phyloP scores from a whole-genome alignment of 768 basidiomycete genomes.

The Mycena capillaripes region DNA sequence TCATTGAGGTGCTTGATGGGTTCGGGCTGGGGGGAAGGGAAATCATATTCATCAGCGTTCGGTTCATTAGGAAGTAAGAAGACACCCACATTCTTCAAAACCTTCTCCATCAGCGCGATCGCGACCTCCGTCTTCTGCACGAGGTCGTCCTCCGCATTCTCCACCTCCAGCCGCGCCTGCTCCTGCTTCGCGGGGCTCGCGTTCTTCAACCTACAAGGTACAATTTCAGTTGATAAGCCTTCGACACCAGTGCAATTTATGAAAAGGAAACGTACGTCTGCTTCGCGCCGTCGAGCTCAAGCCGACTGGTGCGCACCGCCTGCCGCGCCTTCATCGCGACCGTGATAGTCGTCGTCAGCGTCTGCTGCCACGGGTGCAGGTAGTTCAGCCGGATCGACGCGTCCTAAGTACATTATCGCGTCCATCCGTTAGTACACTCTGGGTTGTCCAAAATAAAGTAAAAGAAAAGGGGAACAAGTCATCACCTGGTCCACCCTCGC shows the following conservation, averaged over 20 bases:
- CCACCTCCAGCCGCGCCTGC: slow-evolving; percentile 91
- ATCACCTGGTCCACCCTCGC: slow-evolving; percentile 78
- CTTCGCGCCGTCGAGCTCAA: slow-evolving; percentile 94
- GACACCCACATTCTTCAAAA: slow-evolving; percentile 89
- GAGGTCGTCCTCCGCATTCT: slow-evolving; percentile 95
- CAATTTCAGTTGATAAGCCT: background rate
- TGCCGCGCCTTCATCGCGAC: slow-evolving; percentile 95
- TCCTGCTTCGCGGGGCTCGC: slow-evolving; percentile 85
- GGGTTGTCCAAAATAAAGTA: too few relatives aligned
- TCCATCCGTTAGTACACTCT: too few relatives aligned
- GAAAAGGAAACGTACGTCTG: slow-evolving; percentile 71
- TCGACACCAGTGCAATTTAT: too few relatives aligned
- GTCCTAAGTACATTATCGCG: slow-evolving; percentile 55
- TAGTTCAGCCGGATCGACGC: slow-evolving; percentile 74
- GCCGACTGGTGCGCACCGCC: slow-evolving; percentile 81
- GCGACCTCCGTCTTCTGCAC: slow-evolving; percentile 99
- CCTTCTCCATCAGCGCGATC: slow-evolving; percentile 96
- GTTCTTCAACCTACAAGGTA: slow-evolving; percentile 75
- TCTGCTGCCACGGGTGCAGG: slow-evolving; percentile 90
- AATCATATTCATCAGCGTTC: background rate
- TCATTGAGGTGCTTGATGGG: slow-evolving; percentile 94
- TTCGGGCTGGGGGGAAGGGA: slow-evolving; percentile 78
- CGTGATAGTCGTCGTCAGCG: slow-evolving; percentile 83
- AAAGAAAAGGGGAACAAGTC: too few relatives aligned
- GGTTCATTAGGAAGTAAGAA: slow-evolving; percentile 10